Evolutionary conservation across 2,329 filamentous ascomycete genomes (phyloP).

Genomic region (Chaetomiaceae sp.): DNA sequence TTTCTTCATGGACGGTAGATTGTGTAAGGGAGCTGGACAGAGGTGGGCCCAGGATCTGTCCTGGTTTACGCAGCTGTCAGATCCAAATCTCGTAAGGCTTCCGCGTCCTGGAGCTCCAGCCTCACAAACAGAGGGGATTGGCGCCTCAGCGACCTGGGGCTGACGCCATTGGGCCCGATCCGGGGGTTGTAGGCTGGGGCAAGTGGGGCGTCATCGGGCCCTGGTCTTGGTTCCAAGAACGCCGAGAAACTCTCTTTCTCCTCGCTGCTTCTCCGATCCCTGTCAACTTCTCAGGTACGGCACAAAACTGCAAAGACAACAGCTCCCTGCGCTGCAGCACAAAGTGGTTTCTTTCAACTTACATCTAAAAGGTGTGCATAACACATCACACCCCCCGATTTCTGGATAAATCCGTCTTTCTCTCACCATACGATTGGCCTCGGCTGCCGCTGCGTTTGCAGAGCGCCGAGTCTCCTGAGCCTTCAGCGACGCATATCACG

Average conservation of each 20-base stretch:
- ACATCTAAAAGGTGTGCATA: not conserved
- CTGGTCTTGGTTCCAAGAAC: too few species aligned
- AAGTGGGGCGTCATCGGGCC: not conserved
- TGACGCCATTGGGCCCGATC: not conserved
- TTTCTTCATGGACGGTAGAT: not conserved
- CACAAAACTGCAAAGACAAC: not conserved
- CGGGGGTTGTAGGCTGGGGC: not conserved
- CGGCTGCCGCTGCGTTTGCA: too few species aligned
- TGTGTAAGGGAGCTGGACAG: not conserved
- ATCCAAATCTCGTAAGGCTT: not conserved
- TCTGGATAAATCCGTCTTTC: too few species aligned
- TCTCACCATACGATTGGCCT: too few species aligned
- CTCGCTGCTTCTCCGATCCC: not conserved
- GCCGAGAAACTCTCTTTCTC: too few species aligned
- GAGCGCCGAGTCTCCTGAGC: not conserved
- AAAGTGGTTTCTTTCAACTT: not conserved
- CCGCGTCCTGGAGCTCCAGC: slow-evolving; percentile 1
- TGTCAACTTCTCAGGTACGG: not conserved
- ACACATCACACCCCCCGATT: not conserved
- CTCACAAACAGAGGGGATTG: not conserved
- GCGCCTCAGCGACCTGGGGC: not conserved
- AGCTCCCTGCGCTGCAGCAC: too few species aligned
- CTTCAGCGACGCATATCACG: slow-evolving; percentile 2
- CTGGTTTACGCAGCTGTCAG: not conserved
- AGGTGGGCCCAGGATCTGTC: not conserved